These are phyloP conservation scores for Pulveroboletus sp. DNA, from an alignment of 768 basidiomycete genomes.

Conservation along the genomic window DNA sequence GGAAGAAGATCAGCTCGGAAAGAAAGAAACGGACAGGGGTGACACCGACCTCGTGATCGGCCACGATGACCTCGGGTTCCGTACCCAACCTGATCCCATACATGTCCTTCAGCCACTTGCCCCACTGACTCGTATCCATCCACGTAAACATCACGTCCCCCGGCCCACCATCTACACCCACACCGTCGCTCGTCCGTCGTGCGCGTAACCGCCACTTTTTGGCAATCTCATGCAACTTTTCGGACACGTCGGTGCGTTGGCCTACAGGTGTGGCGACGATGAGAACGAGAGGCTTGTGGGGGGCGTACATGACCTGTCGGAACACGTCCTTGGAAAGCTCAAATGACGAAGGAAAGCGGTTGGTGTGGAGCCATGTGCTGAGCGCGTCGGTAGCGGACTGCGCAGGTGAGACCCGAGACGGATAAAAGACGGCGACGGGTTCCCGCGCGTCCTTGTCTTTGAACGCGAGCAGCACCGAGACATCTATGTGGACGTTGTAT, in stretches of 20 bases:
- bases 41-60: constrained; percentile 55
- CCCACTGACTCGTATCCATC: constrained; percentile 87
- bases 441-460: constrained; percentile 51
- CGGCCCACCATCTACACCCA: constrained; percentile 11
- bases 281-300: constrained; percentile 71
- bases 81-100: constrained; percentile 55
- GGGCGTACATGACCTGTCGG: constrained; percentile 80
- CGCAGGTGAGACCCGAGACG: background rate
- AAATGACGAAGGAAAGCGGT: constrained; percentile 68
- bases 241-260: constrained; percentile 38
- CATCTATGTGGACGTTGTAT: constrained; percentile 32
- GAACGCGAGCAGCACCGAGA: constrained; percentile 63
- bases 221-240: constrained; percentile 48
- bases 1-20: background rate
- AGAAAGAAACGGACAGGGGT: too few relatives aligned
- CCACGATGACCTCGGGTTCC: constrained; percentile 53
- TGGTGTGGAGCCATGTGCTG: constrained; percentile 53
- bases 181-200: constrained; percentile 15
- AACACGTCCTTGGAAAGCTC: constrained; percentile 80
- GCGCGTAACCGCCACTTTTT: constrained; percentile 49
- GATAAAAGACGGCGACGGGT: constrained; percentile 42
- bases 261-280: constrained; percentile 50
- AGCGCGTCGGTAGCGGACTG: constrained; percentile 18
- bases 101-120: constrained; percentile 86
- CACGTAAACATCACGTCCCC: constrained; percentile 77